These are phyloP conservation scores for Leucogyrophana mollusca DNA, from an alignment of 768 basidiomycete species.

Conservation along the genomic window DNA sequence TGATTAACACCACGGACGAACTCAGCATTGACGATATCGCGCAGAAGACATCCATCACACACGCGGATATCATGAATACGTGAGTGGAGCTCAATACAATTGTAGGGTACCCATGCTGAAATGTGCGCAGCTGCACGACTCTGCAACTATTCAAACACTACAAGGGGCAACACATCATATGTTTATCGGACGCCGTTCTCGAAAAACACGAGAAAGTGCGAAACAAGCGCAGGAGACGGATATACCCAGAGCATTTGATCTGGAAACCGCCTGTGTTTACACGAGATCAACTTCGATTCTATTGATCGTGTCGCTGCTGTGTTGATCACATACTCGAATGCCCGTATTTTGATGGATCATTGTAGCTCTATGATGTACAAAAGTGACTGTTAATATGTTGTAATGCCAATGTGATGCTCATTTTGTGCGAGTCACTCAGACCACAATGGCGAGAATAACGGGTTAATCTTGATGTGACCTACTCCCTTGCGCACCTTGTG, in stretches of 20 bases:
- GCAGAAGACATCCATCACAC: conserved; percentile 91
- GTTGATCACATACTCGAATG: neutral
- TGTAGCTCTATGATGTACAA: conserved; percentile 19
- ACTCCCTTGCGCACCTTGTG: conserved; percentile 5
- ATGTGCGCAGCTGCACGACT: conserved; percentile 74
- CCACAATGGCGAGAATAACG: conserved; percentile 1
- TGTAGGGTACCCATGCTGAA: conserved; percentile 12
- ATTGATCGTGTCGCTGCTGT: conserved; percentile 13
- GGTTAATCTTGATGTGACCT: conserved; percentile 3
- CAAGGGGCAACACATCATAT: conserved; percentile 93
- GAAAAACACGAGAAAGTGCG: conserved; percentile 87
- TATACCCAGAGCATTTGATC: conserved; percentile 74
- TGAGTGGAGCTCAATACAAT: conserved; percentile 44
- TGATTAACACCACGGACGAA: conserved; percentile 69
- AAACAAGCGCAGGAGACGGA: conserved; percentile 74
- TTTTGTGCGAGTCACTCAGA: neutral
- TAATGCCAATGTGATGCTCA: conserved; percentile 12
- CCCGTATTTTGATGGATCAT: conserved; percentile 6
- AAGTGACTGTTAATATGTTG: conserved; percentile 13
- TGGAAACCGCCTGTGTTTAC: conserved; percentile 98
- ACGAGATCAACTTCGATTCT: conserved; percentile 82
- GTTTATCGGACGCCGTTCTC: conserved; percentile 84
- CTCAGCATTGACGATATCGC: conserved; percentile 97
- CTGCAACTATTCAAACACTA: conserved; percentile 94
- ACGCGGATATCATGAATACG: conserved; percentile 98